Evolutionary conservation across 352 stramenopile species (phyloP).

Genomic region (Pythium aristosporum): DNA sequence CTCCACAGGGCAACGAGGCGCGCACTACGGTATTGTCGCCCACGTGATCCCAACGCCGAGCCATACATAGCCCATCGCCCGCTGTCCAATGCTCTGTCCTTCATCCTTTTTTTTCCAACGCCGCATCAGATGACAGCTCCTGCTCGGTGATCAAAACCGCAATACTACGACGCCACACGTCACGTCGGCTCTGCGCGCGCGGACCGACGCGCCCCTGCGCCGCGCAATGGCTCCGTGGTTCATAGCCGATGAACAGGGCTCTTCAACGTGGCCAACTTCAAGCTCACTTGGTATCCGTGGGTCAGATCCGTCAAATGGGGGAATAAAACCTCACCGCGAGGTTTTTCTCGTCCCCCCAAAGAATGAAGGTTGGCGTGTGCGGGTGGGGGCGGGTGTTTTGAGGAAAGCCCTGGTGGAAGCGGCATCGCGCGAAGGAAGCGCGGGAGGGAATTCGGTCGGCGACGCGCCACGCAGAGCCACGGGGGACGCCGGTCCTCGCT

Average conservation of each 20-base stretch:
- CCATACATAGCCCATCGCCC: no score
- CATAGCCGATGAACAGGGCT: neutral
- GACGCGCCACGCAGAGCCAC: neutral
- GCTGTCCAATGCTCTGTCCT: no score
- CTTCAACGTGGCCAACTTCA: slow-evolving; percentile 9
- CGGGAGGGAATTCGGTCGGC: slow-evolving; percentile 1
- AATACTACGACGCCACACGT: no score
- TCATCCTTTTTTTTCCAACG: no score
- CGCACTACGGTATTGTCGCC: no score
- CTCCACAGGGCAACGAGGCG: no score
- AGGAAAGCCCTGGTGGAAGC: slow-evolving; percentile 14
- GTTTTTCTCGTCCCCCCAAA: slow-evolving; percentile 19
- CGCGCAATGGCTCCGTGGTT: no score
- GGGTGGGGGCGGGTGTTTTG: slow-evolving; percentile 25
- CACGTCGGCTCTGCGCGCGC: no score
- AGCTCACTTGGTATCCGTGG: neutral
- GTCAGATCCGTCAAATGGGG: slow-evolving; percentile 1
- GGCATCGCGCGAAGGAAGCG: slow-evolving; percentile 10
- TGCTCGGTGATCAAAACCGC: no score
- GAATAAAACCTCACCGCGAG: slow-evolving; percentile 16
- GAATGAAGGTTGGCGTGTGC: slow-evolving; percentile 15
- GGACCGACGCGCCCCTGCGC: no score
- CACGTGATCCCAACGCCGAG: no score
- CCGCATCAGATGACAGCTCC: no score
- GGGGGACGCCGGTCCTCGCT: neutral